Evolutionary conservation across 2,329 filamentous ascomycete species (phyloP).

Genomic region (Sphaceloma murrayae): DNA sequence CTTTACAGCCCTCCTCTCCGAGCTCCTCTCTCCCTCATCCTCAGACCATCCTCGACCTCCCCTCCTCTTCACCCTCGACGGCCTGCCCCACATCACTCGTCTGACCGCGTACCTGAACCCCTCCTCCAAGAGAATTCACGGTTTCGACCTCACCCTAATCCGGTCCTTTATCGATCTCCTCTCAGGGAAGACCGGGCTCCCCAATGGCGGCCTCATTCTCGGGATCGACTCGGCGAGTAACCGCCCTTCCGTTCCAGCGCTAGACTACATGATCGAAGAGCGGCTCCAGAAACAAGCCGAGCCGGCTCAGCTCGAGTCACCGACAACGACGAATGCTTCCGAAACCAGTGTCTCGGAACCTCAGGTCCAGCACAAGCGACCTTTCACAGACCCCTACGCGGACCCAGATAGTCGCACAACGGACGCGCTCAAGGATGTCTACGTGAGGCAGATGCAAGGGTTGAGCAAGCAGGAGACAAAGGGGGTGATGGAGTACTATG

Average conservation of each 20-base stretch:
- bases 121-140: constrained; percentile 65
- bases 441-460: constrained; percentile 51
- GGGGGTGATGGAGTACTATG: constrained; percentile 86
- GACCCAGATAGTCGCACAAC: constrained; percentile 45
- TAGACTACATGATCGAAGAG: constrained; percentile 44
- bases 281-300: too few species aligned
- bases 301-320: constrained; percentile 18
- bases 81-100: constrained; percentile 71
- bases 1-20: constrained; percentile 71
- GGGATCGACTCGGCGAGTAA: constrained; percentile 66
- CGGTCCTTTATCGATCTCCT: constrained; percentile 66
- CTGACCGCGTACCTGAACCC: constrained; percentile 64
- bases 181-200: constrained; percentile 44
- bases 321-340: constrained; percentile 19
- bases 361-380: constrained; percentile 28
- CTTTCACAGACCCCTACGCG: constrained; percentile 44
- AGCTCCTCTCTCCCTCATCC: constrained; percentile 51
- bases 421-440: constrained; percentile 36
- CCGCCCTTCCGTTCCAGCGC: constrained; percentile 50
- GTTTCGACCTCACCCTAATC: constrained; percentile 72
- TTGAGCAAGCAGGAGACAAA: constrained; percentile 66
- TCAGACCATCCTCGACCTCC: constrained; percentile 43
- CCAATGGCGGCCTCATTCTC: constrained; percentile 71
- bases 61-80: constrained; percentile 69
- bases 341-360: too few species aligned